Evolutionary conservation across 2,329 filamentous ascomycete genomes (phyloP), one percentile per base, ranked within the genome.

Genomic region (Ilyonectria mors-panacis): DNA sequence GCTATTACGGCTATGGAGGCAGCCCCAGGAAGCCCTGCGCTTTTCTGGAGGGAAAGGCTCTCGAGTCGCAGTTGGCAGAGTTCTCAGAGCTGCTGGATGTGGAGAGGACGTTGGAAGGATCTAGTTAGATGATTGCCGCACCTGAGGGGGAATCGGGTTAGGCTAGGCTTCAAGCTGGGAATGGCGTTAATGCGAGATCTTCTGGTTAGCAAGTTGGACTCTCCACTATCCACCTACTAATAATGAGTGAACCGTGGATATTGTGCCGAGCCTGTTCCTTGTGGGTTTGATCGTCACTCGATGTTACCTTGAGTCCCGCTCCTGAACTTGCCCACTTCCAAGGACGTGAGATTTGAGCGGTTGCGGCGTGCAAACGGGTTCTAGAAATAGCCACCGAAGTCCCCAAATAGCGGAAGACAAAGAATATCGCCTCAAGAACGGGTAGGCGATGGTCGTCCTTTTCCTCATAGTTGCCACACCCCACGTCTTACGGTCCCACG

Each of bases 1-100:
- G 85, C 30, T 90, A 89, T 77, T 88, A 86, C 70, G 89, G 88
- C 8, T 93, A 93, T 73, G 91, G 89, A 23, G 91, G 86, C 1
- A 85, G 82, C 74, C 87, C 87, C 23, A 82, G 90, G 50, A 63
- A 63, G 61, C 69, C 69, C 1, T 71, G 69, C 42, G 39, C 59
- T 1, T 51, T 62, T 19, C 73, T 73, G 12, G 69, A 73, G 53
- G 75, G 73, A 7, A 61, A 70, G 50, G 70, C 67, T 12, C 69
- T 75, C 7, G 68, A 72, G 12, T 54, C 63, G 19, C 75, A 76
- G 60, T 13, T 76, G 59, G 63, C 47, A 26, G 75, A 65, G 9
- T 75, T 76, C 39, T 64, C 70, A 17, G 75, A 76, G 59, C 58
- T 77, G 51, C 55, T 73, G 1, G 66, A 67, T 23, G 50, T 73